phyloP scores from a whole-genome alignment of 306 rosid species.

The Rubus idaeus region DNA sequence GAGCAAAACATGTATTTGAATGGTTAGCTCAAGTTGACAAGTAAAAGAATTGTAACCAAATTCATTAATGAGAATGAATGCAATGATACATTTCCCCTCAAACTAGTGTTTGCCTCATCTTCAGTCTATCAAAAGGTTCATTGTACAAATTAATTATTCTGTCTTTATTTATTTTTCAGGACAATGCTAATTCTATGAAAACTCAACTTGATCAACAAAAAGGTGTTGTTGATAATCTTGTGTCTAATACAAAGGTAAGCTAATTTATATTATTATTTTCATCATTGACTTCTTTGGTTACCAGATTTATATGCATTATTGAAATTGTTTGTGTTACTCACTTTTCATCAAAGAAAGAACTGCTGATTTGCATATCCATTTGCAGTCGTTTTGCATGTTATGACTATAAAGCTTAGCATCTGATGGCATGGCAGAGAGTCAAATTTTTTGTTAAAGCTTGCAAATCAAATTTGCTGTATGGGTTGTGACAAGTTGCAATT shows the following conservation, averaged over 20 bases:
- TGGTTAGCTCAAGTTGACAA: background rate
- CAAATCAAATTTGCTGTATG: background rate
- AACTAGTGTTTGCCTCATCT: background rate
- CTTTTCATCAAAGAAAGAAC: background rate
- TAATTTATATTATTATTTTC: background rate
- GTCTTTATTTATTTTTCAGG: constrained; percentile 53
- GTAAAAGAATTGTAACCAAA: background rate
- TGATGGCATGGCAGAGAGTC: background rate
- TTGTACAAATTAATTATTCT: constrained; percentile 3
- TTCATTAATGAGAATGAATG: background rate
- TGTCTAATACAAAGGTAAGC: constrained; percentile 85
- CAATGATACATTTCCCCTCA: background rate
- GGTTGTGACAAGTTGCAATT: background rate
- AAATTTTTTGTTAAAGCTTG: background rate
- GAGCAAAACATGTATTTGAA: background rate
- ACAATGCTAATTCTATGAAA: constrained; percentile 86
- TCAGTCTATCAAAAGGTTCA: background rate
- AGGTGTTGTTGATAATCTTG: constrained; percentile 88
- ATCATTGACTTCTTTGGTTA: background rate
- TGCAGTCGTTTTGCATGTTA: background rate
- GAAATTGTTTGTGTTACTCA: background rate
- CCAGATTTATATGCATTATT: background rate
- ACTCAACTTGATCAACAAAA: constrained; percentile 97
- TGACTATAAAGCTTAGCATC: background rate
- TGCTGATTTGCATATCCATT: background rate